phyloP scores from a whole-genome alignment of 2,329 filamentous ascomycete genomes.

The Colletotrichum australisinense region DNA sequence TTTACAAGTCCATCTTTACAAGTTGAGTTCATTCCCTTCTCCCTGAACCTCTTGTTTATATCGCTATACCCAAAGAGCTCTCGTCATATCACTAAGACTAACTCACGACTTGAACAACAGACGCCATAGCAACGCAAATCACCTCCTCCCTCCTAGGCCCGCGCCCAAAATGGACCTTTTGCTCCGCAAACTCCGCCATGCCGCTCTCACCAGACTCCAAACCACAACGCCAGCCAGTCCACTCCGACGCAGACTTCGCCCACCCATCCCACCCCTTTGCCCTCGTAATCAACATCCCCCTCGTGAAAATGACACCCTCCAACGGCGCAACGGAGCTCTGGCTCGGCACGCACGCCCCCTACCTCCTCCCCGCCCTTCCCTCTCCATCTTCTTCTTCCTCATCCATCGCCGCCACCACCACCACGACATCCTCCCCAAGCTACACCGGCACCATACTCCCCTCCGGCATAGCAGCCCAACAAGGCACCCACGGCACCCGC shows the following conservation, averaged over 20 bases:
- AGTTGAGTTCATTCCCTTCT: slow-evolving; percentile 52
- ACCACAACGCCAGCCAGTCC: slow-evolving; percentile 65
- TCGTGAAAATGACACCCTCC: slow-evolving; percentile 60
- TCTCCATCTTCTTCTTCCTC: too few species aligned
- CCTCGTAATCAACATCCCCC: slow-evolving; percentile 64
- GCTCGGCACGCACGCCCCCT: slow-evolving; percentile 62
- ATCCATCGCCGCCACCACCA: too few species aligned
- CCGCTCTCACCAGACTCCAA: slow-evolving; percentile 50
- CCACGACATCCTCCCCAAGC: too few species aligned
- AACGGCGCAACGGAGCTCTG: slow-evolving; percentile 71
- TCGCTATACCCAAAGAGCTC: too few species aligned
- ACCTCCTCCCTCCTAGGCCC: slow-evolving; percentile 66
- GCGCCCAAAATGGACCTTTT: slow-evolving; percentile 66
- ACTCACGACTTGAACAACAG: slow-evolving; percentile 41
- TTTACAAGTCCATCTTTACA: slow-evolving; percentile 62
- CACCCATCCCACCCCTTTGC: slow-evolving; percentile 67
- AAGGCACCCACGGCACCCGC: slow-evolving; percentile 61
- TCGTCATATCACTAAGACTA: background rate
- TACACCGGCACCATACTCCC: background rate
- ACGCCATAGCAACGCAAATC: slow-evolving; percentile 66
- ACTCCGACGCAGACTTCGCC: slow-evolving; percentile 69
- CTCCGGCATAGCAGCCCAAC: slow-evolving; percentile 51
- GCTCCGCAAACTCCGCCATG: slow-evolving; percentile 68
- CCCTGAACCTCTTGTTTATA: too few species aligned
- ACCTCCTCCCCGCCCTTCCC: background rate